Base-by-base conservation (phyloP, 345 rosid species). In the Rhodamnia argentea region DNA sequence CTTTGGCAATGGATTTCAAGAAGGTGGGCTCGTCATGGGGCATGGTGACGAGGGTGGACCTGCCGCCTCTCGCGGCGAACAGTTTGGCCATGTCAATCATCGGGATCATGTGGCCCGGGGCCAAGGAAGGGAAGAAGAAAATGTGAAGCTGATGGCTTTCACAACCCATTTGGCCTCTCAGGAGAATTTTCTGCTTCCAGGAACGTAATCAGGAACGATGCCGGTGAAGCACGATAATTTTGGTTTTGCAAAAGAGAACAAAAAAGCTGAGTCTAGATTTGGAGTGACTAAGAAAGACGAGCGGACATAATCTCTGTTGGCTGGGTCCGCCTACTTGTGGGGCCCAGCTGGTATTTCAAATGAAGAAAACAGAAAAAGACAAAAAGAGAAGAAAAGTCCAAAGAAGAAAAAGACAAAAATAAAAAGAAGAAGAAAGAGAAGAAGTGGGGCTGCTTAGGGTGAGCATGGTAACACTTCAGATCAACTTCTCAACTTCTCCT, bases 81-180 rank as follows among this genome's bases (percentile, higher is more conserved):
- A 92, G 87, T 83, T 42, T 84, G 85, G 93, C 93, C 89, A 90
- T 86, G 88, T 88, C 94, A 3, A 85, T 32, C 42, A 83, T 86
- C 24, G 94, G 92, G 52, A 91, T 89, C 89, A 86, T 37, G 86
- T 90, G 92, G 74, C 89, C 90, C 10, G 70, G 50, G 50, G 90
- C 85, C 88, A 89, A 37, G 90, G 82, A 86, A 14, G 92, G 92
- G 78, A 89, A 87, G 89, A 89, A 91, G 87, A 90, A 85, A 16
- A 90, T 59, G 54, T 87, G 90, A 15, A 64, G 42, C 76, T 16
- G 23, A 64, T 16, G 42, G 5, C 44, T 42, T 64, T 64, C 76
- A 8, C 42, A 15, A 15, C 23, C 76, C 76, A 32, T 64, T 29
- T 29, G 44, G 42, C 44, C 76, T 29, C 76, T 64, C 76, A 7